Evolutionary conservation across 2,329 filamentous ascomycete species (phyloP).

Genomic region (Hirsutella thompsonii): DNA sequence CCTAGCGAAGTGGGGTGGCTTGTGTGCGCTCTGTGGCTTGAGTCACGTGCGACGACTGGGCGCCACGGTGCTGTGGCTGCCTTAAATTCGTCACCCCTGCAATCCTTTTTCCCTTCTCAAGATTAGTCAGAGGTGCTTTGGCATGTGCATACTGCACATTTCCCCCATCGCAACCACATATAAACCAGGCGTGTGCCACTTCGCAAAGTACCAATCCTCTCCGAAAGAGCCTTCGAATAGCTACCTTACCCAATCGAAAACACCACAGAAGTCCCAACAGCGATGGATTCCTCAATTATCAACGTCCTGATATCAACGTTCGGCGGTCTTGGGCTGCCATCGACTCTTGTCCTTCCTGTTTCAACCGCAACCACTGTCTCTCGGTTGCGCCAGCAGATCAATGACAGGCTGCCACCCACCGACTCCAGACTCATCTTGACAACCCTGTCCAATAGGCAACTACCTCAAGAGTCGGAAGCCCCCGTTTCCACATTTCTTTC

Average conservation of each 20-base stretch:
- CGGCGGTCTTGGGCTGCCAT: conserved; percentile 65
- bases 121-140: too few relatives aligned
- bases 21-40: conserved; percentile 12
- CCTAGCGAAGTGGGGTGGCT: conserved; percentile 22
- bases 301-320: conserved; percentile 83
- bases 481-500: conserved; percentile 52
- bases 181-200: conserved; percentile 15
- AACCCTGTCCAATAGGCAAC: conserved; percentile 63
- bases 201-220: too few relatives aligned
- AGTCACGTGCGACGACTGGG: conserved; percentile 17
- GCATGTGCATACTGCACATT: neutral
- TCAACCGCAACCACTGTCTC: conserved; percentile 49
- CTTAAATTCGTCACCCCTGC: too few relatives aligned
- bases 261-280: neutral
- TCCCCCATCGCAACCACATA: neutral
- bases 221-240: too few relatives aligned
- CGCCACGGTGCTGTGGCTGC: neutral
- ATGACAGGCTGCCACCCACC: conserved; percentile 45
- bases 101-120: too few relatives aligned
- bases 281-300: conserved; percentile 42
- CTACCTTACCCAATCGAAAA: too few relatives aligned
- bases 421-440: conserved; percentile 61
- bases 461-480: conserved; percentile 38
- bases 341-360: conserved; percentile 70
- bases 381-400: conserved; percentile 51